Evolutionary conservation across 805 yeast genomes (phyloP), one percentile per base, ranked within the genome.

Genomic region (Suhomyces emberorum): DNA sequence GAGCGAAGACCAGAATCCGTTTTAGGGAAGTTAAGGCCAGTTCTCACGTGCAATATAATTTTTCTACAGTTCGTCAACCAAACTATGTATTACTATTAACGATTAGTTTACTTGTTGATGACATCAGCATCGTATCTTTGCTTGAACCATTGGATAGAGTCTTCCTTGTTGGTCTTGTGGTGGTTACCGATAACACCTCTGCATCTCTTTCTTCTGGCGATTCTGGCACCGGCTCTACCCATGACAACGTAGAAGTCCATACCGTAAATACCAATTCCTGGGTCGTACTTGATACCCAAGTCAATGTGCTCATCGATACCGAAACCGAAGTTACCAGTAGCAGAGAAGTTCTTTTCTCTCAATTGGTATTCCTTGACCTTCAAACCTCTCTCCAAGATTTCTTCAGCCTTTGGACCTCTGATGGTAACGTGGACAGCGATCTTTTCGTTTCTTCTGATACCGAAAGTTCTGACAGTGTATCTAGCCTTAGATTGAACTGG

Each of bases 391-490:
- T 93, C 98, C 70, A 93, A 81, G 77, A 93, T 93, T 81, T 93
- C 98, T 81, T 88, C 96, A 51, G 73, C 73, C 78, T 91, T 93
- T 79, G 98, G 98, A 65, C 98, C 98, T 81, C 98, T 88, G 74
- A 93, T 81, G 70, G 98, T 93, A 56, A 93, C 98, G 77, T 93
- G 98, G 59, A 89, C 97, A 55, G 98, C 88, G 68, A 93, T 93
- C 83, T 93, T 91, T 77, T 93, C 98, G 79, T 93, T 93, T 87
- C 98, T 88, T 83, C 98, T 89, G 83, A 93, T 93, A 83, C 97
- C 96, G 76, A 93, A 93, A 52, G 98, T 86, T 85, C 98, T 88
- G 65, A 93, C 97, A 56, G 98, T 93, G 88, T 93, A 93, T 81
- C 98, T 87, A 64, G 98, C 98, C 84, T 93, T 93, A 63, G 98